Conservation (phyloP, 2,329 filamentous ascomycete species). For the Lasiodiplodia sp. region DNA sequence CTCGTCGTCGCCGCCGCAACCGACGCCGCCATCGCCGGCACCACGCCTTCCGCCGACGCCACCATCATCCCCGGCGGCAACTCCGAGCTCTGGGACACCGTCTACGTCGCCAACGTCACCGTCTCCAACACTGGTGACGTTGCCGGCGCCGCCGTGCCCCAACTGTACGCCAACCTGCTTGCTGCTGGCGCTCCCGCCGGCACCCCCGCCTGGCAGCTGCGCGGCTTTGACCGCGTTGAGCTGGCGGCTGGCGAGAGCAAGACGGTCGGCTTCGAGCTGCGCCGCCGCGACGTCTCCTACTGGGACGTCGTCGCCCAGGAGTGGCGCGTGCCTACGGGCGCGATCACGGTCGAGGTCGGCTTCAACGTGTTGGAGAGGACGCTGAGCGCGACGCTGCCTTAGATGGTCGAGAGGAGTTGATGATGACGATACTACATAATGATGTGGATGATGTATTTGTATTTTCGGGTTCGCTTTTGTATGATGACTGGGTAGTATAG, state of each 20-base stretch:
- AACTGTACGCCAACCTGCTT: constrained; percentile 63
- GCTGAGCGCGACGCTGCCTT: constrained; percentile 5
- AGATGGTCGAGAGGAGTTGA: neutral
- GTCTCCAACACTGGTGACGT: constrained; percentile 61
- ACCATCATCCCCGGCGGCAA: constrained; percentile 58
- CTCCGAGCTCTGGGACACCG: constrained; percentile 59
- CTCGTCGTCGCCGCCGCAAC: constrained; percentile 18
- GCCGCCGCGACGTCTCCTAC: constrained; percentile 57
- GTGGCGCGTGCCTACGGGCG: constrained; percentile 48
- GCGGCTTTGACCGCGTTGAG: constrained; percentile 58
- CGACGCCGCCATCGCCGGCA: constrained; percentile 13
- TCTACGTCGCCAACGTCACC: constrained; percentile 52
- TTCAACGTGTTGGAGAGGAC: constrained; percentile 27
- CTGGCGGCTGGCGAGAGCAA: constrained; percentile 52
- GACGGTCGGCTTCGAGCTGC: constrained; percentile 56
- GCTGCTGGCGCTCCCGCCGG: constrained; percentile 36
- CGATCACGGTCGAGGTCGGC: constrained; percentile 36
- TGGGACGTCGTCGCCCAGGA: constrained; percentile 55
- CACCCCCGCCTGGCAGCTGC: constrained; percentile 57
- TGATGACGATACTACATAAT: neutral
- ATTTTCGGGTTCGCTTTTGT: neutral
- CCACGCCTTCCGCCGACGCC: constrained; percentile 31
- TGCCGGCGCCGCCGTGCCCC: constrained; percentile 59
- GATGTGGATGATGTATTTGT: constrained; percentile 11
- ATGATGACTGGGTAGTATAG: neutral